Base-by-base conservation (phyloP, 495 filamentous ascomycete genomes). In the Neurospora pannonica region DNA sequence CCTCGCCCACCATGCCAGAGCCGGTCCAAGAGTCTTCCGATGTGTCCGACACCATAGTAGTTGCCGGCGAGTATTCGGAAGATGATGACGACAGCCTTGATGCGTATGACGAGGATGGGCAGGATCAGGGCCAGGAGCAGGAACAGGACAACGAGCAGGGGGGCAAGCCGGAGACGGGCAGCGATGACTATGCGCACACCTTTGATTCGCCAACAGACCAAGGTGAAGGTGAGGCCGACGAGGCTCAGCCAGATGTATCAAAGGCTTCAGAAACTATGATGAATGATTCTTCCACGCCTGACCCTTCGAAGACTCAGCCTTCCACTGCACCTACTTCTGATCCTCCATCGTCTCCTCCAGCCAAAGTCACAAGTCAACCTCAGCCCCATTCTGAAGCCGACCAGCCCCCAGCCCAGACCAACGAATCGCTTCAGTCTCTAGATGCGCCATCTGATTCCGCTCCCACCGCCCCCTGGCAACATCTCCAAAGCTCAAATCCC, bases 181-280 rank as follows among this genome's bases (percentile, higher is more conserved):
- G 79, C 78, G 83, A 84, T 81, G 84, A 87, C 77, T 86, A 87
- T 82, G 83, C 84, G 70, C 82, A 80, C 76, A 84, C 83, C 70
- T 85, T 85, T 83, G 85, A 86, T 71, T 82, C 83, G 74, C 84
- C 86, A 39, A 79, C 74, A 40, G 70, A 70, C 42, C 71, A 74
- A 54, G 74, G 75, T 75, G 71, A 77, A 70, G 77, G 77, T 76
- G 77, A 77, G 75, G 78, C 76, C 79, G 77, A 78, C 72, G 81
- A 82, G 62, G 69, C 71, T 75, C 76, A 80, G 72, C 82, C 83
- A 77, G 80, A 83, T 85, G 82, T 83, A 83, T 77, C 82, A 81
- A 79, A 81, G 72, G 77, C 79, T 70, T 80, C 75, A 77, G 75
- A 81, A 79, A 79, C 83, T 77, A 82, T 77, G 54, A 67, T 67